Percentiles rank a stretch among this genome's conserved stretches.
Evolutionary conservation across 768 basidiomycete species (phyloP).

Genomic region (Termitomyces sp.): DNA sequence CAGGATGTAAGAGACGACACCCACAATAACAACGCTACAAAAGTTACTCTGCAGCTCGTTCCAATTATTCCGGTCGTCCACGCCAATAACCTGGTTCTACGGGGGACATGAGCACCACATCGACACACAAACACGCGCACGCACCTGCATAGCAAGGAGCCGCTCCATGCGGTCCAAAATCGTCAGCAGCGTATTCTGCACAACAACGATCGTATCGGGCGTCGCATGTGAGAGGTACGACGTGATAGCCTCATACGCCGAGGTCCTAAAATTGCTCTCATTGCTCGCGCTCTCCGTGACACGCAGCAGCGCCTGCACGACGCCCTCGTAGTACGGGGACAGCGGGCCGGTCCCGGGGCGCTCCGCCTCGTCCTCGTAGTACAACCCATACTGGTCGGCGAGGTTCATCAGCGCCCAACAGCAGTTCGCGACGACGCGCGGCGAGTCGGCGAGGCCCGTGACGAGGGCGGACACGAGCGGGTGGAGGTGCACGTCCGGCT

Average conservation of each 20-base stretch:
- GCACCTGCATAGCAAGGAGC: conserved; percentile 74
- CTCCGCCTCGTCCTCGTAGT: conserved; percentile 59
- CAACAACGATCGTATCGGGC: conserved; percentile 69
- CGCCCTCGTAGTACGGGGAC: conserved; percentile 84
- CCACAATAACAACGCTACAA: conserved; percentile 82
- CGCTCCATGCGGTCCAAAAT: conserved; percentile 91
- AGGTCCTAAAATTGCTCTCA: conserved; percentile 89
- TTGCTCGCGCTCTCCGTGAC: conserved; percentile 86
- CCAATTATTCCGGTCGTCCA: conserved; percentile 98
- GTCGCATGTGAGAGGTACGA: conserved; percentile 81
- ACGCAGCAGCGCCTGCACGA: conserved; percentile 76
- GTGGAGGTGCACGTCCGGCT: conserved; percentile 84
- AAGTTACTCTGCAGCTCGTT: conserved; percentile 96
- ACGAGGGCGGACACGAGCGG: conserved; percentile 81
- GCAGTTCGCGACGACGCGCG: conserved; percentile 87
- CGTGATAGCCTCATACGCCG: conserved; percentile 94
- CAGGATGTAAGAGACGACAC: too few species aligned
- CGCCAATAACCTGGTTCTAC: conserved; percentile 88
- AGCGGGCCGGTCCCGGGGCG: conserved; percentile 52
- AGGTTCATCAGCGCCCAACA: conserved; percentile 97
- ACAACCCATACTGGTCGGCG: conserved; percentile 76
- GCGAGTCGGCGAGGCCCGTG: conserved; percentile 68
- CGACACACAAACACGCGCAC: conserved; percentile 12
- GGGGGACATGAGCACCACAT: background rate
- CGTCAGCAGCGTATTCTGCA: conserved; percentile 76